Evolutionary conservation across 192 early-diverging fungal genomes (phyloP), one percentile per base, ranked within the genome.

Genomic region (Podochytrium sp.): DNA sequence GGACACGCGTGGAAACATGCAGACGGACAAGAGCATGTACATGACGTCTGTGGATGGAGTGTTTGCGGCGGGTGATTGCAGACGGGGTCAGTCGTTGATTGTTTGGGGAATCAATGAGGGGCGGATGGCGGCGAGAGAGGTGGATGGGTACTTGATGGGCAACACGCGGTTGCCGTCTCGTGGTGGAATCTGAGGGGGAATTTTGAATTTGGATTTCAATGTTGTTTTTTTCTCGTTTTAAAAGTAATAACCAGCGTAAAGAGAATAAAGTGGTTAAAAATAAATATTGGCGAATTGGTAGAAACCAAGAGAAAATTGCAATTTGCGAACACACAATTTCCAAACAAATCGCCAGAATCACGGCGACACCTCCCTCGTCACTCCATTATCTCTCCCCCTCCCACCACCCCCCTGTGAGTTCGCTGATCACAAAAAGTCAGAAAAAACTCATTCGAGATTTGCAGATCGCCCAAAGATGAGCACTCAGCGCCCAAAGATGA

Each of bases 21-120:
- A 90, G 50, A 96, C 95, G 0, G 82, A 87, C 5, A 87, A 89
- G 73, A 91, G 89, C 71, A 83, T 81, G 41, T 99, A 96, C 82
- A 75, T 81, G 42, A 98, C 97, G 10, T 84, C 83, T 25, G 88
- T 93, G 20, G 76, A 85, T 23, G 88, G 91, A 47, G 93, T 99
- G 29, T 99, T 90, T 83, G 97, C 97, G 30, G 97, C 97, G 16
- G 97, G 97, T 73, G 97, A 99, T 85, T 96, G 95, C 81, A 91
- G 97, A 52, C 89, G 97, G 27, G 97, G 97, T 14, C 95, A 97
- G 86, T 90, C 87, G 37, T 81, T 99, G 59, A 95, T 99, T 76
- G 97, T 99, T 38, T 96, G 95, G 94, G 97, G 93, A 76, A 98
- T 99, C 81, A 97, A 96, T 79, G 97, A 99, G 80, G 97, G 97